These are phyloP conservation scores for Thozetella sp. DNA, from an alignment of 495 filamentous ascomycete genomes.

Conservation along the genomic window DNA sequence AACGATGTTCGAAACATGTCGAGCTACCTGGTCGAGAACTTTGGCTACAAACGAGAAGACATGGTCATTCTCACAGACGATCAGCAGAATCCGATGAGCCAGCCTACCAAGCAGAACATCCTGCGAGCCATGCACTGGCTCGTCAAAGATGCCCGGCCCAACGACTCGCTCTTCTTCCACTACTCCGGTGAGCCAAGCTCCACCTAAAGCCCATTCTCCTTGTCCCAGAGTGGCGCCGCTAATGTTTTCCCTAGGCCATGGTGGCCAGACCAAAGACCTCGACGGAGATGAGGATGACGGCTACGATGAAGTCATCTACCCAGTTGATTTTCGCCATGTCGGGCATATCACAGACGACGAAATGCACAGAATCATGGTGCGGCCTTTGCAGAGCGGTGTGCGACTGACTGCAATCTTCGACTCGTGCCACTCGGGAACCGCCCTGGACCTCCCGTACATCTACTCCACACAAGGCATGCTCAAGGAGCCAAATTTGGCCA, in stretches of 20 bases:
- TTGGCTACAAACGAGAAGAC: constrained; percentile 92
- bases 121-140: constrained; percentile 98
- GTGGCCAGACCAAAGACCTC: constrained; percentile 93
- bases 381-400: constrained; percentile 77
- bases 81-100: constrained; percentile 95
- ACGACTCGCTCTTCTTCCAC: constrained; percentile 98
- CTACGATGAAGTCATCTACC: constrained; percentile 98
- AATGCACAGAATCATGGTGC: constrained; percentile 98
- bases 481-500: constrained; percentile 97
- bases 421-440: constrained; percentile 98
- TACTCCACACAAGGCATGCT: constrained; percentile 94
- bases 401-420: constrained; percentile 97
- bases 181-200: constrained; percentile 74
- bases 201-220: background rate
- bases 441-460: constrained; percentile 94
- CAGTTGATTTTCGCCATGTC: constrained; percentile 86
- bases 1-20: constrained; percentile 99
- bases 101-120: constrained; percentile 95
- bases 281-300: constrained; percentile 95
- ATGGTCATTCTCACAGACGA: constrained; percentile 99
- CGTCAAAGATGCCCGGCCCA: constrained; percentile 90
- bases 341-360: constrained; percentile 98
- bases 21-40: constrained; percentile 84
- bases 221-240: constrained; percentile 2
- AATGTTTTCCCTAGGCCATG: constrained; percentile 91